Conservation (phyloP, 306 rosid species). For the Sesbania bispinosa region DNA sequence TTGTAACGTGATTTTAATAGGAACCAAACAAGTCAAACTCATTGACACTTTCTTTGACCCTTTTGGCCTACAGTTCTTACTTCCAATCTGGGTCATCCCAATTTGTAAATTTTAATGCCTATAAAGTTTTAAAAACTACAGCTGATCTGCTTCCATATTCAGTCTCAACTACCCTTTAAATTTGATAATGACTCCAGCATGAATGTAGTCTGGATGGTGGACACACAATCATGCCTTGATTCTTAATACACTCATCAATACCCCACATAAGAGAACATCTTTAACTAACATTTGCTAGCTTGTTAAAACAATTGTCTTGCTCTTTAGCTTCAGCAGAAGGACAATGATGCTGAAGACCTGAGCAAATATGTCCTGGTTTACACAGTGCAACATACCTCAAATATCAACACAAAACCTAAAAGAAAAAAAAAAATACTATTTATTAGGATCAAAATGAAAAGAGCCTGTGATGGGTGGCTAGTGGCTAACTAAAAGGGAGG, state of each 20-base stretch:
- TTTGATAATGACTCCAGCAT: background rate
- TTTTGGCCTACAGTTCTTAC: background rate
- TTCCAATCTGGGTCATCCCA: background rate
- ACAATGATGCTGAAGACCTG: too few relatives aligned
- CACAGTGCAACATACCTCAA: too few relatives aligned
- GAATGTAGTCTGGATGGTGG: background rate
- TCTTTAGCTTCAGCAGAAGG: background rate
- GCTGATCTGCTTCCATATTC: background rate
- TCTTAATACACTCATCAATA: background rate
- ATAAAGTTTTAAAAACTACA: background rate
- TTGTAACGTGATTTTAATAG: too few relatives aligned
- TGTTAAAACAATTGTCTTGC: too few relatives aligned
- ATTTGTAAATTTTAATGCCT: background rate
- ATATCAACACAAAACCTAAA: too few relatives aligned
- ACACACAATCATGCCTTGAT: background rate
- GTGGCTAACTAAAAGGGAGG: background rate
- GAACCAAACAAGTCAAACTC: background rate
- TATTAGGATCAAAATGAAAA: too few relatives aligned
- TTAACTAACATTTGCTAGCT: too few relatives aligned
- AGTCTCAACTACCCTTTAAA: background rate
- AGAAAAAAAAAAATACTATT: too few relatives aligned
- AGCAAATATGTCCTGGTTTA: too few relatives aligned
- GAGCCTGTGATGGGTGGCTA: background rate
- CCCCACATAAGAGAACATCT: background rate
- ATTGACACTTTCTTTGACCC: background rate